Percentiles rank a stretch among this genome's conserved stretches.
These are phyloP conservation scores for Huiozyma sinensis DNA, from an alignment of 805 yeast species.

Conservation along the genomic window DNA sequence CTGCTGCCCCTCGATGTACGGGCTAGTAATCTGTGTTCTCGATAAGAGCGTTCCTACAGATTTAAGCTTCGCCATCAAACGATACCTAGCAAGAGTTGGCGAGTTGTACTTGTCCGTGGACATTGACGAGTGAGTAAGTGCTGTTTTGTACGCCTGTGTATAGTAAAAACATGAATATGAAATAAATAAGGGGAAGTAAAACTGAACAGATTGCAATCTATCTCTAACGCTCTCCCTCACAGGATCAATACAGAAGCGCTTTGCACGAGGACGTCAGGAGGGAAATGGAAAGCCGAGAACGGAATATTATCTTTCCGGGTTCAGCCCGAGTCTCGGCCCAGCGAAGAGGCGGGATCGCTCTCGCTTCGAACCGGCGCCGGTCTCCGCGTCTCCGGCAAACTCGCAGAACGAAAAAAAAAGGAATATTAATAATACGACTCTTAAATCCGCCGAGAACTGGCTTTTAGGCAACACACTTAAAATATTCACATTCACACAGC, in stretches of 20 bases:
- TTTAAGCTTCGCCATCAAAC: slow-evolving; percentile 48
- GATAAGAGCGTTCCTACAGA: slow-evolving; percentile 53
- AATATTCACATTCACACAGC: neutral
- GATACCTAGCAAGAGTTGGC: slow-evolving; percentile 48
- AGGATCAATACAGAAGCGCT: too few species aligned
- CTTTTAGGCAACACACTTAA: neutral
- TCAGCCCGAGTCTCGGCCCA: too few species aligned
- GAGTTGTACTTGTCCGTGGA: slow-evolving; percentile 29
- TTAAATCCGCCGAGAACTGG: neutral
- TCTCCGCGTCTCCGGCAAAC: too few species aligned
- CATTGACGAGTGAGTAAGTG: neutral
- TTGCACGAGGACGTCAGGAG: too few species aligned
- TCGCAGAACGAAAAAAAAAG: too few species aligned
- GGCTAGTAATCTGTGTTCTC: slow-evolving; percentile 45
- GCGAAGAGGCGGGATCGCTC: neutral
- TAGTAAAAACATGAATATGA: neutral
- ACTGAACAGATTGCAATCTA: too few species aligned
- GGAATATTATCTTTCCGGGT: too few species aligned
- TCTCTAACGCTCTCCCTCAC: too few species aligned
- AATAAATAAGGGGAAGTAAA: too few species aligned
- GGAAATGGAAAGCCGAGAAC: too few species aligned
- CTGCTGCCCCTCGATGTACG: slow-evolving; percentile 52
- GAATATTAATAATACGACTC: neutral
- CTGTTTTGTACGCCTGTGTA: neutral
- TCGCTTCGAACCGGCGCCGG: neutral